These are phyloP conservation scores for Globisporangium megalacanthum DNA, from an alignment of 352 stramenopile genomes.

Conservation along the genomic window DNA sequence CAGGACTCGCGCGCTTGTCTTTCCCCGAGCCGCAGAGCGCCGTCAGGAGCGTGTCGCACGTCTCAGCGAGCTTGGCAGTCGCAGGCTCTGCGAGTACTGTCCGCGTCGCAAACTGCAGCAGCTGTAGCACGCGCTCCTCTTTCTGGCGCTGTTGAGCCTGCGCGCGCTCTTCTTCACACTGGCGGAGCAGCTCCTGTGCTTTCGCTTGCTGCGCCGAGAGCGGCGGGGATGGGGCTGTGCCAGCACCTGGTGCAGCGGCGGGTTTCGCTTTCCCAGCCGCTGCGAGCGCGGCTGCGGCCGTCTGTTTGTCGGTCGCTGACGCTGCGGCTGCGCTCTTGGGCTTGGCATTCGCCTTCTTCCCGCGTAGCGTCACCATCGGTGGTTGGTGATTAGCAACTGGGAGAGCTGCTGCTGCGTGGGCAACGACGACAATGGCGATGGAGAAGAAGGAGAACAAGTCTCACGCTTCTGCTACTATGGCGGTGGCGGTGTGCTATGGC, in stretches of 20 bases:
- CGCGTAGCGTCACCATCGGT: constrained; percentile 67
- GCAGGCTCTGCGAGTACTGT: constrained; percentile 27
- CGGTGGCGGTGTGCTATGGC: no score
- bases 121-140: constrained; percentile 33
- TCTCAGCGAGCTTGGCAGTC: constrained; percentile 22
- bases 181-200: constrained; percentile 18
- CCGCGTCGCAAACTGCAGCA: constrained; percentile 47
- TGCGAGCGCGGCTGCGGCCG: constrained; percentile 13
- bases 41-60: constrained; percentile 42
- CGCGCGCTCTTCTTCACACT: constrained; percentile 23
- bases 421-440: not conserved
- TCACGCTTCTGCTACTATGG: no score
- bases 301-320: constrained; percentile 26
- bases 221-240: not conserved
- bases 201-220: constrained; percentile 12
- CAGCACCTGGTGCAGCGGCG: not conserved
- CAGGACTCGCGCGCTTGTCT: constrained; percentile 34
- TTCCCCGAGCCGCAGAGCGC: constrained; percentile 43
- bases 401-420: not conserved
- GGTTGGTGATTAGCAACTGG: no score
- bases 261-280: constrained; percentile 6
- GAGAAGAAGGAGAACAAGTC: no score
- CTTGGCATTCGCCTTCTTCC: constrained; percentile 64
- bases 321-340: constrained; percentile 50
- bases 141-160: constrained; percentile 27